A percentile compares a stretch with the other conserved stretches of the same genome.
Conservation (phyloP, 495 filamentous ascomycete species). For the Penicillium fimorum region DNA sequence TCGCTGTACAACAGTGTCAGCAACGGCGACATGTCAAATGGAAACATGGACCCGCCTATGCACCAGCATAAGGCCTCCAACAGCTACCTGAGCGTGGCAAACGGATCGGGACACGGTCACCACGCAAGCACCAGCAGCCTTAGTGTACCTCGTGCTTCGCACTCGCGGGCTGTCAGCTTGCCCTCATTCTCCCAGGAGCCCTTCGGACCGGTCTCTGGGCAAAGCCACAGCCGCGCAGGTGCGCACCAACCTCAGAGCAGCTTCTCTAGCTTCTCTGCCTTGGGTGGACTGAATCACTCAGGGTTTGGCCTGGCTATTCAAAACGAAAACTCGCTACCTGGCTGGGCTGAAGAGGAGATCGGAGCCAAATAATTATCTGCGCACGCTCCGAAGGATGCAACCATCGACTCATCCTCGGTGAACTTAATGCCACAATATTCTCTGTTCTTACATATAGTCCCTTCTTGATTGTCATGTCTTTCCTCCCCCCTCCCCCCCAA, state of each 20-base stretch:
- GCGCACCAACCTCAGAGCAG: constrained; percentile 54
- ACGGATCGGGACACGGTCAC: constrained; percentile 54
- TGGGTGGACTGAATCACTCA: constrained; percentile 56
- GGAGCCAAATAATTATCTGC: constrained; percentile 49
- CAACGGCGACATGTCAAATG: constrained; percentile 57
- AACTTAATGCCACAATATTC: constrained; percentile 23
- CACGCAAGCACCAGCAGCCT: constrained; percentile 58
- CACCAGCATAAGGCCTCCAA: constrained; percentile 58
- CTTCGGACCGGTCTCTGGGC: constrained; percentile 46
- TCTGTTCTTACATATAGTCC: constrained; percentile 27
- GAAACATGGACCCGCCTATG: constrained; percentile 47
- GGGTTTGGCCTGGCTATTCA: constrained; percentile 63
- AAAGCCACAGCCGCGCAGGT: constrained; percentile 44
- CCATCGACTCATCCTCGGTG: constrained; percentile 32
- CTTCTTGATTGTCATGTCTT: constrained; percentile 18
- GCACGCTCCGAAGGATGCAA: constrained; percentile 17
- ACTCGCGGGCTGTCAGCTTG: constrained; percentile 81
- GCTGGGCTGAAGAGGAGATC: constrained; percentile 66
- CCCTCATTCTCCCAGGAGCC: constrained; percentile 68
- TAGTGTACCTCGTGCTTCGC: constrained; percentile 62
- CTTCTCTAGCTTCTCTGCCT: constrained; percentile 57
- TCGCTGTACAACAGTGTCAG: constrained; percentile 50
- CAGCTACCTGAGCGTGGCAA: constrained; percentile 60
- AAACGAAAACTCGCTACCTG: constrained; percentile 60
- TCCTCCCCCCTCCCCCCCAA: constrained; percentile 8